Conservation (phyloP, 2,329 filamentous ascomycete genomes). For the Penicillium verrucosum region DNA sequence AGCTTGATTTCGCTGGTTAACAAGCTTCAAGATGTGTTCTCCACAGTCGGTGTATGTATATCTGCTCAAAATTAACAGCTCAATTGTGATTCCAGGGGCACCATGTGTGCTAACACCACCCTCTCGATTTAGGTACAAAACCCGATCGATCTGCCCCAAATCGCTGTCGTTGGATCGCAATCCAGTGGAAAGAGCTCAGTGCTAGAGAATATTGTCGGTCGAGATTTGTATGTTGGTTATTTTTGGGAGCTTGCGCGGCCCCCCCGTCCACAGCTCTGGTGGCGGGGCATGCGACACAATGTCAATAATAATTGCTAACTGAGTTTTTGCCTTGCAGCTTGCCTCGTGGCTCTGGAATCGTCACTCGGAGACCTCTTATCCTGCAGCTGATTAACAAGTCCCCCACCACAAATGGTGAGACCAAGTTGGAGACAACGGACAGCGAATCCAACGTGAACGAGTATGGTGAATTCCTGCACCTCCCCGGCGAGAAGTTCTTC, state of each 20-base stretch:
- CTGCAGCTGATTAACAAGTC: slow-evolving; percentile 96
- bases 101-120: slow-evolving; percentile 26
- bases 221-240: slow-evolving; percentile 78
- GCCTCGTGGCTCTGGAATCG: slow-evolving; percentile 94
- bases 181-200: slow-evolving; percentile 99
- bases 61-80: background rate
- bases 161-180: slow-evolving; percentile 96
- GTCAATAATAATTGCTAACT: slow-evolving; percentile 29
- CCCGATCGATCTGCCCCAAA: slow-evolving; percentile 97
- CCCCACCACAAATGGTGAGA: slow-evolving; percentile 66
- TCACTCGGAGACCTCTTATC: slow-evolving; percentile 91
- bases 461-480: slow-evolving; percentile 98
- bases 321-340: slow-evolving; percentile 57
- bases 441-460: slow-evolving; percentile 89
- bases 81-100: slow-evolving; percentile 6
- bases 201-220: slow-evolving; percentile 95
- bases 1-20: slow-evolving; percentile 81
- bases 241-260: background rate
- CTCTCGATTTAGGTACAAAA: slow-evolving; percentile 72
- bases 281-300: slow-evolving; percentile 18
- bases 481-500: slow-evolving; percentile 94
- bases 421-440: slow-evolving; percentile 66
- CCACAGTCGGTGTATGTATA: slow-evolving; percentile 77
- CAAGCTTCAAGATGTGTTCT: slow-evolving; percentile 98
- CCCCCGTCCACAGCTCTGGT: slow-evolving; percentile 1